Evolutionary conservation across 176 grass and related monocot genomes (phyloP).

Genomic region (Tillandsia fasciculata): DNA sequence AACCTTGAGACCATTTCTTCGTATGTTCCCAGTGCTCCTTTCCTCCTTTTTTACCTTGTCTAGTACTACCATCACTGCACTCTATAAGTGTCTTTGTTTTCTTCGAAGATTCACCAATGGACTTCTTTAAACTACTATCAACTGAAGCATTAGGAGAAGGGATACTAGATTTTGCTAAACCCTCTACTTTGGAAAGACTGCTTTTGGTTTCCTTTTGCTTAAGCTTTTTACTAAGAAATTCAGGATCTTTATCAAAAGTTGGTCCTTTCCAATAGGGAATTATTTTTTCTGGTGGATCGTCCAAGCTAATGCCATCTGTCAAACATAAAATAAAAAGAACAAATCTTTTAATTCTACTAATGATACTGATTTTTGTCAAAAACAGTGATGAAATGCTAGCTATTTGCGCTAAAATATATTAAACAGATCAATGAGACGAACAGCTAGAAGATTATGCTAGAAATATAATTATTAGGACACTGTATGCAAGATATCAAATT

Average conservation of each 20-base stretch:
- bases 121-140: slow-evolving; percentile 6
- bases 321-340: neutral
- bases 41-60: slow-evolving; percentile 21
- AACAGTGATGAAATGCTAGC: neutral
- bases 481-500: neutral
- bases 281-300: slow-evolving; percentile 31
- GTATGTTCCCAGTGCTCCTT: slow-evolving; percentile 34
- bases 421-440: neutral
- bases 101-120: neutral
- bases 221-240: slow-evolving; percentile 17
- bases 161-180: slow-evolving; percentile 7
- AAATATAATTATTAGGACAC: neutral
- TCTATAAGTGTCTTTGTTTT: slow-evolving; percentile 21
- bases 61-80: slow-evolving; percentile 25
- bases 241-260: slow-evolving; percentile 19
- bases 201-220: neutral
- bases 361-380: neutral
- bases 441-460: neutral
- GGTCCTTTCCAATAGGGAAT: slow-evolving; percentile 30
- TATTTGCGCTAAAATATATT: neutral
- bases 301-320: slow-evolving; percentile 27
- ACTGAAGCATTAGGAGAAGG: slow-evolving; percentile 6
- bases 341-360: neutral
- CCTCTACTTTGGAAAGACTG: slow-evolving; percentile 5
- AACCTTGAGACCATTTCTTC: slow-evolving; percentile 35